Evolutionary conservation across 2,329 filamentous ascomycete species (phyloP).

Genomic region (Penicillium sp.): DNA sequence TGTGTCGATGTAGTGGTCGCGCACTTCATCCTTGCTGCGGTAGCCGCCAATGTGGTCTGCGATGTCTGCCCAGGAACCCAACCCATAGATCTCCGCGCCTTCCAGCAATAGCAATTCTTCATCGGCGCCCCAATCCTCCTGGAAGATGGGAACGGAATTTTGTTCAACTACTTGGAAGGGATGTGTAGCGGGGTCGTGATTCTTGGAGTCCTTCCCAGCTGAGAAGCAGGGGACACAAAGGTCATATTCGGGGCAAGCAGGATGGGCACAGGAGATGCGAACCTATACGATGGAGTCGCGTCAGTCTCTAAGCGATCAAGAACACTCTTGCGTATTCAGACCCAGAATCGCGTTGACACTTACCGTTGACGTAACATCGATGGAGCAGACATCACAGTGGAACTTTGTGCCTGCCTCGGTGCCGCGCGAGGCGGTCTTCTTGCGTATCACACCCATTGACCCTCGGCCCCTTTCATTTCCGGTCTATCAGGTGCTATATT

Average conservation of each 20-base stretch:
- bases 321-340: neutral
- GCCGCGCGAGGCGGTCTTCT: constrained; percentile 82
- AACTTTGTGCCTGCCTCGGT: constrained; percentile 91
- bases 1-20: constrained; percentile 85
- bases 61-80: constrained; percentile 97
- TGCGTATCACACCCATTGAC: constrained; percentile 88
- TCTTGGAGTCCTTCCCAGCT: constrained; percentile 71
- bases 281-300: constrained; percentile 55
- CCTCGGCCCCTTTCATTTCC: constrained; percentile 40
- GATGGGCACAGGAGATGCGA: constrained; percentile 84
- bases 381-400: constrained; percentile 94
- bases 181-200: constrained; percentile 82
- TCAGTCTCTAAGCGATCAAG: neutral
- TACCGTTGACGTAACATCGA: constrained; percentile 95
- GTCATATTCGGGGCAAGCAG: constrained; percentile 86
- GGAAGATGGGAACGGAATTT: constrained; percentile 95
- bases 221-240: constrained; percentile 94
- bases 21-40: constrained; percentile 88
- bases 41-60: constrained; percentile 97
- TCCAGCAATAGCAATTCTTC: constrained; percentile 92
- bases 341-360: constrained; percentile 32
- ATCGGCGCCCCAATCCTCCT: constrained; percentile 92
- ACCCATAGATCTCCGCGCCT: constrained; percentile 90
- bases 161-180: constrained; percentile 93
- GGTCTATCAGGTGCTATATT: constrained; percentile 33